Evolutionary conservation across 1,139 yeast genomes (phyloP).

Genomic region (Hanseniaspora sp.): DNA sequence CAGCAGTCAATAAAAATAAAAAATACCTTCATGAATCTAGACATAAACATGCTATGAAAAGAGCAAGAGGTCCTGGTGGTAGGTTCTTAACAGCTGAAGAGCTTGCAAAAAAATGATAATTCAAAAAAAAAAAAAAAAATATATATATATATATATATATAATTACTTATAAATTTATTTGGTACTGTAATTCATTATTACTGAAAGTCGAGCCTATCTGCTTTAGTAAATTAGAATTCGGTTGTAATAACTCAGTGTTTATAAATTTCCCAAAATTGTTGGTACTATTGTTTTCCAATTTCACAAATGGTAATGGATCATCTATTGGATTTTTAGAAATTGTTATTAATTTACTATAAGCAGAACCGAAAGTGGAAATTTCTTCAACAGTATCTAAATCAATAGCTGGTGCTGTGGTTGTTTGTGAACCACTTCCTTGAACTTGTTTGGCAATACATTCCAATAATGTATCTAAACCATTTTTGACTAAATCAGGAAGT

Average conservation of each 20-base stretch:
- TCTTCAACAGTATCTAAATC: constrained; percentile 35
- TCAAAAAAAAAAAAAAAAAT: background rate
- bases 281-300: constrained; percentile 28
- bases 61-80: constrained; percentile 99
- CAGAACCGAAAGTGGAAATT: constrained; percentile 65
- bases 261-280: constrained; percentile 22
- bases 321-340: constrained; percentile 43
- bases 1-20: constrained; percentile 50
- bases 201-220: constrained; percentile 21
- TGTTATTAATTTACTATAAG: constrained; percentile 60
- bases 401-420: constrained; percentile 30
- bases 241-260: constrained; percentile 32
- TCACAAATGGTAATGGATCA: constrained; percentile 56
- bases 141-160: background rate
- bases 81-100: constrained; percentile 93
- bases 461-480: constrained; percentile 44
- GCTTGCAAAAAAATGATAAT: constrained; percentile 52
- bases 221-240: constrained; percentile 31
- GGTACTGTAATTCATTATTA: background rate
- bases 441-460: constrained; percentile 1
- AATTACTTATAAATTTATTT: background rate
- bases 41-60: constrained; percentile 97
- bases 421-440: constrained; percentile 28
- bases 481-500: constrained; percentile 37
- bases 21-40: constrained; percentile 93